Percentiles rank a stretch among this genome's conserved stretches.
Evolutionary conservation across 1,284 basidiomycete species (phyloP).

Genomic region (Sporisorium scitamineum): DNA sequence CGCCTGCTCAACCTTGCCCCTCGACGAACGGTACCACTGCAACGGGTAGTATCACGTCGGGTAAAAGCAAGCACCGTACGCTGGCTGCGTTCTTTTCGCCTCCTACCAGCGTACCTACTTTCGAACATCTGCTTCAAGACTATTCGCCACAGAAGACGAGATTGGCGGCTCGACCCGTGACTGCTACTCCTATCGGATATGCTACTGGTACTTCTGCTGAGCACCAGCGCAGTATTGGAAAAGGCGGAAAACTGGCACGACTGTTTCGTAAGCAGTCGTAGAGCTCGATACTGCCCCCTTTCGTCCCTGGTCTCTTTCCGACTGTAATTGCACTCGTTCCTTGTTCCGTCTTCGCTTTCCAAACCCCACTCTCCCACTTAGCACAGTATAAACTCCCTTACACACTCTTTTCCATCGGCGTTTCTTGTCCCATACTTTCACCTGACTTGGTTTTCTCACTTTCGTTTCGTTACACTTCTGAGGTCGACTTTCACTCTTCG

Average conservation of each 20-base stretch:
- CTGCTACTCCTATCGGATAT: not conserved
- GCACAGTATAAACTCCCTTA: too few species aligned
- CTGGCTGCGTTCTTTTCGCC: slow-evolving; percentile 28
- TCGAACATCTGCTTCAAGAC: slow-evolving; percentile 12
- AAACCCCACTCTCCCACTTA: too few species aligned
- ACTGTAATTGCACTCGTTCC: too few species aligned
- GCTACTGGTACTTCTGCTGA: not conserved
- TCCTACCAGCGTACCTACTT: not conserved
- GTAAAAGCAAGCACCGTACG: slow-evolving; percentile 16
- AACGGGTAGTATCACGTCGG: not conserved
- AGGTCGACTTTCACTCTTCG: too few species aligned
- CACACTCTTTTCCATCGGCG: too few species aligned
- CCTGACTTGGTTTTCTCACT: too few species aligned
- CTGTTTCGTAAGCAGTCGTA: slow-evolving; percentile 27
- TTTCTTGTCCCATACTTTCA: too few species aligned
- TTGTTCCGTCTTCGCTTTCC: not conserved
- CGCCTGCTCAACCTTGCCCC: slow-evolving; percentile 10
- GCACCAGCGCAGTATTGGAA: slow-evolving; percentile 14
- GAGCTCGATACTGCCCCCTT: not conserved
- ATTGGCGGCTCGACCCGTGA: not conserved
- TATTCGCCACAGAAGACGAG: slow-evolving; percentile 1
- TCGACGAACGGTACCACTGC: not conserved
- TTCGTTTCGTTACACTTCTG: too few species aligned
- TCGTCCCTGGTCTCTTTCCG: not conserved
- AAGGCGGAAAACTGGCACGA: slow-evolving; percentile 12